Conservation (phyloP, 176 grass and related monocot genomes). For the Triticum dicoccoides region DNA sequence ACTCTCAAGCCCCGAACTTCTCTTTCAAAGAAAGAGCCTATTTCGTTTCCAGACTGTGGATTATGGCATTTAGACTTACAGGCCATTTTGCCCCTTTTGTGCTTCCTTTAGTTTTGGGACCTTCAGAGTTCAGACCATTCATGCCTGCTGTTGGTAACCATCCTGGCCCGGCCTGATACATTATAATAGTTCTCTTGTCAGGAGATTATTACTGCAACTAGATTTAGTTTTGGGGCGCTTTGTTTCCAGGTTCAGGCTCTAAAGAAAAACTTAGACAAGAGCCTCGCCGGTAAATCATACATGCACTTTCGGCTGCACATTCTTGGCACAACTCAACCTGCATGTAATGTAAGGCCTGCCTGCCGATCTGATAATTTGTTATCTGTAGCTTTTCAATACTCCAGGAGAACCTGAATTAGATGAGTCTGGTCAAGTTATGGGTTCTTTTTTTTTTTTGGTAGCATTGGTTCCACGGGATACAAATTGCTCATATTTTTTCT, state of each 20-base stretch:
- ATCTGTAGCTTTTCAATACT: too few relatives aligned
- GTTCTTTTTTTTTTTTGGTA: background rate
- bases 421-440: too few relatives aligned
- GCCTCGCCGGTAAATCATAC: background rate
- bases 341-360: background rate
- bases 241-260: background rate
- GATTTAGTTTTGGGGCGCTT: background rate
- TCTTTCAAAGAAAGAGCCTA: background rate
- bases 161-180: background rate
- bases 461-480: background rate
- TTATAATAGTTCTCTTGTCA: background rate
- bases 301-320: background rate
- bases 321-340: constrained; percentile 17
- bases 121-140: background rate
- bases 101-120: background rate
- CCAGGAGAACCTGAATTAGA: too few relatives aligned
- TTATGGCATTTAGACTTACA: background rate
- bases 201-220: background rate
- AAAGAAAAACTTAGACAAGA: background rate
- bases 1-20: background rate
- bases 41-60: background rate
- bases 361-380: too few relatives aligned
- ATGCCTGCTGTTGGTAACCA: background rate
- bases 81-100: background rate
- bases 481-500: background rate